Evolutionary conservation across 148 eudicot genomes (phyloP).

Genomic region (Camellia japonica): DNA sequence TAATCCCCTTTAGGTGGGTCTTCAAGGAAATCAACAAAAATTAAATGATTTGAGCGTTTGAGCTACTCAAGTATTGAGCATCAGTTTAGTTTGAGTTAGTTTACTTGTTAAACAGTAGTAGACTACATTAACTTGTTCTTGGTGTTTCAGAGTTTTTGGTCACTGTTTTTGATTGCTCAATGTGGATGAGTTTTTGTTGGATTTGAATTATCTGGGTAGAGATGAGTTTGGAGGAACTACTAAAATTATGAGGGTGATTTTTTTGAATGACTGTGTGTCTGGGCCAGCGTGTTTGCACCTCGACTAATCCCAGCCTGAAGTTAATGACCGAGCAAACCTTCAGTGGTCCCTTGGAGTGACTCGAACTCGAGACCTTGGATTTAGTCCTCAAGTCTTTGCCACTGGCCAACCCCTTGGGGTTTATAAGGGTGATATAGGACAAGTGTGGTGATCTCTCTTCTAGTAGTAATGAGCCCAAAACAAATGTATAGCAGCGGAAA

Average conservation of each 20-base stretch:
- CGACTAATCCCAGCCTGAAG: no score
- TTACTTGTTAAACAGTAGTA: not conserved
- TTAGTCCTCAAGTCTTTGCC: no score
- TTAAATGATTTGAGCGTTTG: not conserved
- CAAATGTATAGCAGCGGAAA: no score
- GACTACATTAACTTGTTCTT: not conserved
- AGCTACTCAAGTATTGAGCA: not conserved
- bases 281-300: no score
- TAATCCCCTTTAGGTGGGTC: not conserved
- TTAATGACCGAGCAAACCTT: no score
- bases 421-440: no score
- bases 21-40: not conserved
- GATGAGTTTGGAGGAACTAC: not conserved
- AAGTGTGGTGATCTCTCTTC: no score
- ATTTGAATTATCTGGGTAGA: not conserved
- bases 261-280: no score
- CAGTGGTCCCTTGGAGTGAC: no score
- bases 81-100: not conserved
- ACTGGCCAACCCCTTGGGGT: no score
- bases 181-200: not conserved
- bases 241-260: not conserved
- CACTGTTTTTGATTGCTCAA: not conserved
- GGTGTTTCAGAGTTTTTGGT: not conserved
- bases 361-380: no score
- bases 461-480: no score